Conservation (phyloP, 2,329 filamentous ascomycete genomes). For the Sphaceloma murrayae region DNA sequence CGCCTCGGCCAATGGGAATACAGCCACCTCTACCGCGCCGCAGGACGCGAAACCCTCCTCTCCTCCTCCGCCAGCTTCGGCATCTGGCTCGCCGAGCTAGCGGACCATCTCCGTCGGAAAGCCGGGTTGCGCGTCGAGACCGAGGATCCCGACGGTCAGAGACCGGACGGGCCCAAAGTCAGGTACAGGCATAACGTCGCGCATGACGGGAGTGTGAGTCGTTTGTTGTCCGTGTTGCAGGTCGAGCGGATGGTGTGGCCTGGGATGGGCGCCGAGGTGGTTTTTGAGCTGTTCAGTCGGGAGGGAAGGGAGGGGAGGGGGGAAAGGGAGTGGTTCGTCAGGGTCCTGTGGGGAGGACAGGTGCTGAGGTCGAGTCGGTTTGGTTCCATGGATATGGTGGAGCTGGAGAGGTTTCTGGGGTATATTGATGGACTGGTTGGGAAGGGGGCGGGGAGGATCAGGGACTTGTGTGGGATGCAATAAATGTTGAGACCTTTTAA, state of each 20-base stretch:
- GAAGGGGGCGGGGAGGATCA: conserved; percentile 34
- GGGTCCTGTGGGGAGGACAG: conserved; percentile 62
- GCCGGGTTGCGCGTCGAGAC: not conserved
- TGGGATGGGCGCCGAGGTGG: conserved; percentile 69
- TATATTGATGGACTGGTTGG: conserved; percentile 68
- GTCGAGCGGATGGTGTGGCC: conserved; percentile 72
- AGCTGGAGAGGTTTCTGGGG: conserved; percentile 51
- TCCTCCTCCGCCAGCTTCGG: conserved; percentile 56
- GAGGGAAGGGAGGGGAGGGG: conserved; percentile 33
- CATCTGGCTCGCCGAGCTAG: conserved; percentile 65
- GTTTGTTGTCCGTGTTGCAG: conserved; percentile 61
- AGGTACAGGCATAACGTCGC: conserved; percentile 68
- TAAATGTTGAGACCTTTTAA: too few relatives aligned
- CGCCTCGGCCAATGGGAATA: conserved; percentile 74
- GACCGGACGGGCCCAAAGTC: too few relatives aligned
- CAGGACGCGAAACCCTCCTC: conserved; percentile 47
- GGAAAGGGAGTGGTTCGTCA: conserved; percentile 41
- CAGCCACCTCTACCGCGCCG: conserved; percentile 64
- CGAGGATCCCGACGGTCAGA: conserved; percentile 19
- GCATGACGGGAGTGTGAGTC: conserved; percentile 64
- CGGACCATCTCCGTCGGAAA: conserved; percentile 49
- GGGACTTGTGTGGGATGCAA: conserved; percentile 28
- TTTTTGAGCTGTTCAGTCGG: conserved; percentile 58
- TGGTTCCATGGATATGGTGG: conserved; percentile 62
- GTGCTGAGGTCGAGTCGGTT: conserved; percentile 58